Base-by-base conservation (phyloP, 2,329 filamentous ascomycete species). In the Colletotrichum salicis region DNA sequence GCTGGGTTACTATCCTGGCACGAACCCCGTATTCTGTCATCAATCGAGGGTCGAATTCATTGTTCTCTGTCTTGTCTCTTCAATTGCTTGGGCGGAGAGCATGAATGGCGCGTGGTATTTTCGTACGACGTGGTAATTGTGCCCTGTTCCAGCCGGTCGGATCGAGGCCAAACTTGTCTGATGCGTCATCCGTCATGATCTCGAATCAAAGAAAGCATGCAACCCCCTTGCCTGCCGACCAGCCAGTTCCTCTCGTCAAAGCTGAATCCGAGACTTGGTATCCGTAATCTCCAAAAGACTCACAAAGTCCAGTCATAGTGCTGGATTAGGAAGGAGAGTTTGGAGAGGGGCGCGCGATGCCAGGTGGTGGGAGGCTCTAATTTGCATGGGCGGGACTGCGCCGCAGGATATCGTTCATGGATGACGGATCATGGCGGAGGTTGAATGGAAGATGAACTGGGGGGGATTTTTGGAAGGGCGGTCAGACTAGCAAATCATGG, bases 401-500 rank as follows among this genome's bases (percentile, higher is more conserved):
- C 61, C 61, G 51, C 61, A 52, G 33, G 22, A 54, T 55, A 27
- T 41, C 61, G 19, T 51, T 11, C n/a, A 56, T 33, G 7, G 13
- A 56, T 19, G 11, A 33, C 6, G 33, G 27, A 29, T 29, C 4
- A 29, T 29, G 27, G 27, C 27, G 27, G 27, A 29, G 27, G 27
- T 29, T 29, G 27, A 27, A 27, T 27, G 27, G 27, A 27, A 27
- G 27, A 4, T 27, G 15, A 15, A 15, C 59, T 13, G 27, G 35
- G 35, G 35, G 35, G 41, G 19, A 11, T 8, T 48, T n/a, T 48
- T 37, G 54, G 64, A 69, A 69, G 37, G 70, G 70, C 66, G 70
- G 70, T 72, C 70, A 72, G 70, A 29, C 66, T 72, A 72, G 55
- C 70, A 72, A 64, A 56, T 64, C 54, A 33, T 13, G 59, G 19